Evolutionary conservation across 2,329 filamentous ascomycete genomes (phyloP).

Genomic region (Penicillium sp.): DNA sequence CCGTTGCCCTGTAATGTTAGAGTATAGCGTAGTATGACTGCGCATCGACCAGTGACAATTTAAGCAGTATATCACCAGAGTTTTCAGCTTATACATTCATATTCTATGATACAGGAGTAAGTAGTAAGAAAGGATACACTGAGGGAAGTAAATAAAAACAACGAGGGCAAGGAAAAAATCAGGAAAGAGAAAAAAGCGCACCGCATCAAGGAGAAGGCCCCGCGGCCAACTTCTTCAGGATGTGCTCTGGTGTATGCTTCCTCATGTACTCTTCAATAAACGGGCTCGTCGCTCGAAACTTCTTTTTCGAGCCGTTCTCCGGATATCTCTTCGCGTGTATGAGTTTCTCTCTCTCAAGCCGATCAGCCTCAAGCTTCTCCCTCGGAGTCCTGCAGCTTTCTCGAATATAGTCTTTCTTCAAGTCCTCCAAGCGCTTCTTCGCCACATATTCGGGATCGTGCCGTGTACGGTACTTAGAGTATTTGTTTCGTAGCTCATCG

Average conservation of each 20-base stretch:
- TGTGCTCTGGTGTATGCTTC: conserved; percentile 22
- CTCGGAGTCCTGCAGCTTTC: conserved; percentile 53
- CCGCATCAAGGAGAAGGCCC: conserved; percentile 5
- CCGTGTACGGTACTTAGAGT: conserved; percentile 78
- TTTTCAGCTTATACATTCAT: conserved; percentile 27
- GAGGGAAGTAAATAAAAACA: conserved; percentile 3
- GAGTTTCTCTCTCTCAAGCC: conserved; percentile 41
- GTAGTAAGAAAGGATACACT: conserved; percentile 28
- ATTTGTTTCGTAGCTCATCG: conserved; percentile 84
- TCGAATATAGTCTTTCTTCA: conserved; percentile 50
- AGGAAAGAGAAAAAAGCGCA: conserved; percentile 10
- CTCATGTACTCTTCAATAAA: conserved; percentile 46
- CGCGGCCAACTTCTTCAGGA: background rate
- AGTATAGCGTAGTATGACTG: background rate
- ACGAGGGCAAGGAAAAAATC: conserved; percentile 11
- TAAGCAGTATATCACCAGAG: background rate
- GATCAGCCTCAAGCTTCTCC: conserved; percentile 45
- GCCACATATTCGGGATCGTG: conserved; percentile 76
- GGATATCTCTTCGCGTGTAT: conserved; percentile 37
- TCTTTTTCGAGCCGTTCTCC: conserved; percentile 41
- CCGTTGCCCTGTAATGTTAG: background rate
- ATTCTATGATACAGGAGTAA: conserved; percentile 33
- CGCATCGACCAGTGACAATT: background rate
- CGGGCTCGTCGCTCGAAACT: conserved; percentile 37
- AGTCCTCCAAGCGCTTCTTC: conserved; percentile 65